Conservation (phyloP, 2,329 filamentous ascomycete species). For the Sarocladium oryzae region DNA sequence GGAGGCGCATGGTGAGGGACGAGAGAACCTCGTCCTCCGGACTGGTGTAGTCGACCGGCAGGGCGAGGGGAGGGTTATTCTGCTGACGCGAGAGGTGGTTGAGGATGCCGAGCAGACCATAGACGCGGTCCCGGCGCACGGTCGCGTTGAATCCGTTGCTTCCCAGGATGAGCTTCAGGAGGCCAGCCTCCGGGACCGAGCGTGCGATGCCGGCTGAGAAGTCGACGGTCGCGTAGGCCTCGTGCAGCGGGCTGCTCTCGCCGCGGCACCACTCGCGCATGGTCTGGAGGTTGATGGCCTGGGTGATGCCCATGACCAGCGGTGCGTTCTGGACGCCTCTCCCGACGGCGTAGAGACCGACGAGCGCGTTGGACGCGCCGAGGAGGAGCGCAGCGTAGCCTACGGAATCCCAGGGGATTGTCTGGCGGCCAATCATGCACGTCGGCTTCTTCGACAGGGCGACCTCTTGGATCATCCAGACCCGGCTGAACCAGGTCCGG, state of each 20-base stretch:
- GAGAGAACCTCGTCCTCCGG: slow-evolving; percentile 15
- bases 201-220: slow-evolving; percentile 14
- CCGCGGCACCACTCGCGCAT: slow-evolving; percentile 16
- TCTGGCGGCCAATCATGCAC: slow-evolving; percentile 16
- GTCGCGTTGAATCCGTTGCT: slow-evolving; percentile 17
- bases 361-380: slow-evolving; percentile 13
- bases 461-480: slow-evolving; percentile 24
- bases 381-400: slow-evolving; percentile 14
- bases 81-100: slow-evolving; percentile 15
- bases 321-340: not conserved
- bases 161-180: slow-evolving; percentile 14
- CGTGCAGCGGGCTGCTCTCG: slow-evolving; percentile 11
- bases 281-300: slow-evolving; percentile 15
- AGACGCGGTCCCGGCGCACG: slow-evolving; percentile 17
- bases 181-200: slow-evolving; percentile 7
- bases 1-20: slow-evolving; percentile 12
- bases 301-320: slow-evolving; percentile 13
- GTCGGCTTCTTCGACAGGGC: slow-evolving; percentile 16
- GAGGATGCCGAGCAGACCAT: slow-evolving; percentile 18
- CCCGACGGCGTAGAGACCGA: slow-evolving; percentile 12
- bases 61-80: slow-evolving; percentile 10
- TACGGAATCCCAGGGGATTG: slow-evolving; percentile 14
- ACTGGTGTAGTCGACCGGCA: slow-evolving; percentile 16
- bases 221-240: slow-evolving; percentile 10
- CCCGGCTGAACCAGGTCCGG: slow-evolving; percentile 20